Evolutionary conservation across 2,329 filamentous ascomycete species (phyloP).

Genomic region (Diaporthe velutina): DNA sequence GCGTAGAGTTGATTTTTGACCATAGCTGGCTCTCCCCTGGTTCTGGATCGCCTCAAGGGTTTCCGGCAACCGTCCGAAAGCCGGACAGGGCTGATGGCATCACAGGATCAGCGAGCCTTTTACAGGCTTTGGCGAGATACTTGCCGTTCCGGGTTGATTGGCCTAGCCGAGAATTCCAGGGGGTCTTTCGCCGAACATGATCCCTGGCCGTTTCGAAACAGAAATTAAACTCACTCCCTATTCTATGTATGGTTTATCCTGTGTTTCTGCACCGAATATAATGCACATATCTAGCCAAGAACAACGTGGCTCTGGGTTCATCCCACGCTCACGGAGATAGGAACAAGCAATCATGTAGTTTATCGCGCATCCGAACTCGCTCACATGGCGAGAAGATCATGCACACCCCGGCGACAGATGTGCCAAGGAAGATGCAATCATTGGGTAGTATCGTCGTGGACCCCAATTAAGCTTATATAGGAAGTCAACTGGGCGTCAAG

Average conservation of each 20-base stretch:
- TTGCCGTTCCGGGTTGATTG: conserved; percentile 8
- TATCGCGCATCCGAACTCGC: neutral
- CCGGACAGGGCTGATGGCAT: conserved; percentile 23
- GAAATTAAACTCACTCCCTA: neutral
- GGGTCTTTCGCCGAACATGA: neutral
- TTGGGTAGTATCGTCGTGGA: conserved; percentile 21
- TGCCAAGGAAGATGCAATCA: conserved; percentile 17
- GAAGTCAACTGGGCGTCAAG: conserved; percentile 6
- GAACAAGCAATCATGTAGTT: neutral
- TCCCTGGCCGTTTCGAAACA: conserved; percentile 15
- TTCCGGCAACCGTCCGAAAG: neutral
- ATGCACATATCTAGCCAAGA: conserved; percentile 16
- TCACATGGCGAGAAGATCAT: neutral
- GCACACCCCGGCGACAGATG: neutral
- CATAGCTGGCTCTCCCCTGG: neutral
- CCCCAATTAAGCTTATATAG: conserved; percentile 26
- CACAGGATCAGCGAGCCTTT: neutral
- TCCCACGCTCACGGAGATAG: neutral
- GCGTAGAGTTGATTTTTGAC: neutral
- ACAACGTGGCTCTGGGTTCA: conserved; percentile 3
- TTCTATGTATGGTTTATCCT: too few relatives aligned
- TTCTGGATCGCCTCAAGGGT: neutral
- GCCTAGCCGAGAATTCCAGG: neutral
- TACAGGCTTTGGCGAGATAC: conserved; percentile 1
- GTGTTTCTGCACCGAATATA: neutral